Evolutionary conservation across 768 basidiomycete species (phyloP).

Genomic region (Pisolithus albus): DNA sequence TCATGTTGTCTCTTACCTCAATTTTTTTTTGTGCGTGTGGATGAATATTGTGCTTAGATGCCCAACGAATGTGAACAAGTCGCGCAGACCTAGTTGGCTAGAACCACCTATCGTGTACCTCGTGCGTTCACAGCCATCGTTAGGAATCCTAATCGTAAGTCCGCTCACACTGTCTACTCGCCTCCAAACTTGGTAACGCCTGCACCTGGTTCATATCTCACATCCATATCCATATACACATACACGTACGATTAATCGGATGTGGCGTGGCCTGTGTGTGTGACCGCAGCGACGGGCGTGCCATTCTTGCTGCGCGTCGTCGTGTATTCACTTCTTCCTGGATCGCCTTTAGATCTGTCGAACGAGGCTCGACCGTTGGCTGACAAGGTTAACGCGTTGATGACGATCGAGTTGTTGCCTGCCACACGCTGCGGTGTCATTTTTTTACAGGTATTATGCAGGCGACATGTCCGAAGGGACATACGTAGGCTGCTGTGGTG

Average conservation of each 20-base stretch:
- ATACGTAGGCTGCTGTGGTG: conserved; percentile 57
- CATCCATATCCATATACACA: not conserved
- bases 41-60: conserved; percentile 43
- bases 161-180: not conserved
- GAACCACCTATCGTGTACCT: conserved; percentile 47
- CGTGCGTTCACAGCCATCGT: conserved; percentile 49
- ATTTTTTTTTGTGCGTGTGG: too few relatives aligned
- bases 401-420: conserved; percentile 52
- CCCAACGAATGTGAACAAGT: conserved; percentile 44
- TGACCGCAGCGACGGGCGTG: conserved; percentile 45
- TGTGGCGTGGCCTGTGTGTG: not conserved
- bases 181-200: conserved; percentile 1
- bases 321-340: conserved; percentile 51
- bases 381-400: conserved; percentile 24
- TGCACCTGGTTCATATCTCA: conserved; percentile 9
- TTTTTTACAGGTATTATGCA: conserved; percentile 43
- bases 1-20: too few relatives aligned
- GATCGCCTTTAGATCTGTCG: conserved; percentile 31
- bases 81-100: conserved; percentile 43
- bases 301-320: conserved; percentile 58
- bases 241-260: too few relatives aligned
- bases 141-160: conserved; percentile 39
- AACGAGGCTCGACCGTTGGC: conserved; percentile 34
- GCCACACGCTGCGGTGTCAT: conserved; percentile 48
- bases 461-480: conserved; percentile 65